A percentile compares a stretch with the other conserved stretches of the same genome.
phyloP scores from a whole-genome alignment of 2,329 filamentous ascomycete species.

The Phyllosticta capitalensis region DNA sequence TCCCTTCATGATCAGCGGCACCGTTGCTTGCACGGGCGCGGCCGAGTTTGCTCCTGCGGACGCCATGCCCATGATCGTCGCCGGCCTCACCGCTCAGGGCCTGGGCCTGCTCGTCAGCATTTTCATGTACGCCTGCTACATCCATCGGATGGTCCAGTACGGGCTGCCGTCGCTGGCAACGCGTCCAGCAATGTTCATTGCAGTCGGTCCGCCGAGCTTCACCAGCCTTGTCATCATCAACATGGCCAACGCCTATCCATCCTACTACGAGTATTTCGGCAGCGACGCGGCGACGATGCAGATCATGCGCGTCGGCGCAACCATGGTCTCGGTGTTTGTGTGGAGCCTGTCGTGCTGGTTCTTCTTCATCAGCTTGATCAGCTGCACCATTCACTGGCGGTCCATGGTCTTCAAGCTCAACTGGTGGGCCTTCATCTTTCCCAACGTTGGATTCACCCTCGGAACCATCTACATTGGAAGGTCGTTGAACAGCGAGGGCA shows the following conservation, averaged over 20 bases:
- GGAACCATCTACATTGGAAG: constrained; percentile 32
- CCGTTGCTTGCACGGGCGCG: constrained; percentile 57
- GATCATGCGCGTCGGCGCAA: constrained; percentile 38
- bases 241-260: constrained; percentile 48
- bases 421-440: constrained; percentile 51
- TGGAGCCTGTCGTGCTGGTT: constrained; percentile 57
- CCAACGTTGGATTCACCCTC: constrained; percentile 33
- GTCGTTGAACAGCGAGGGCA: constrained; percentile 24
- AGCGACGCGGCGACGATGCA: constrained; percentile 21
- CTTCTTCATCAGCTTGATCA: constrained; percentile 35
- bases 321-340: constrained; percentile 46
- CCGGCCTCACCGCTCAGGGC: constrained; percentile 60
- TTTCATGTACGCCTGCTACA: constrained; percentile 65
- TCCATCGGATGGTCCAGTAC: constrained; percentile 58
- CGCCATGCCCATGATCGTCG: constrained; percentile 55
- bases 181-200: constrained; percentile 63
- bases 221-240: constrained; percentile 61
- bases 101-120: constrained; percentile 57
- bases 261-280: constrained; percentile 26
- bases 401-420: constrained; percentile 33
- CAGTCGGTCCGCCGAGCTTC: constrained; percentile 63
- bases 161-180: constrained; percentile 55
- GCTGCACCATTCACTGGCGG: constrained; percentile 46
- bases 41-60: constrained; percentile 47
- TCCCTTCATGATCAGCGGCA: constrained; percentile 63